Evolutionary conservation across 352 stramenopile genomes (phyloP).

Genomic region (Phytophthora podocarpi): DNA sequence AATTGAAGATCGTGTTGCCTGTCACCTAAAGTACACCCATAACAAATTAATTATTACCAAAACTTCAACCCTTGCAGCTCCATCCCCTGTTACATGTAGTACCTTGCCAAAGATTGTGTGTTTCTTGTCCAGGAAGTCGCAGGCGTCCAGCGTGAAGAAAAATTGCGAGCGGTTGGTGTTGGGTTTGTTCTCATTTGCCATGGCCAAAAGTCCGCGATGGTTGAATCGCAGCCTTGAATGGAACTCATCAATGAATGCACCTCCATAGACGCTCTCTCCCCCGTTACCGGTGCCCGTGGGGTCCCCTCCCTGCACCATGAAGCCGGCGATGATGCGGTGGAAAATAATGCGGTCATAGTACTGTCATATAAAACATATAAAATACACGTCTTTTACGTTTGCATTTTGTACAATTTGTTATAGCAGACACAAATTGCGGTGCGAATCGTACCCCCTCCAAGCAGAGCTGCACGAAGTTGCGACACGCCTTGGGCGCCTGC

Average conservation of each 20-base stretch:
- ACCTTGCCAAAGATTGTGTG: constrained; percentile 94
- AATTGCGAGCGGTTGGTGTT: constrained; percentile 95
- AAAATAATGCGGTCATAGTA: constrained; percentile 98
- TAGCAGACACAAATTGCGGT: background rate
- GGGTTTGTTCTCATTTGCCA: constrained; percentile 90
- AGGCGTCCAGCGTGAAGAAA: constrained; percentile 97
- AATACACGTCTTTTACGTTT: too few relatives aligned
- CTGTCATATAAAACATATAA: constrained; percentile 38
- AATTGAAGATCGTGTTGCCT: constrained; percentile 98
- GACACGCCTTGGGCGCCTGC: constrained; percentile 94
- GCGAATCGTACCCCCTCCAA: constrained; percentile 72
- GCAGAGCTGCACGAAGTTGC: constrained; percentile 94
- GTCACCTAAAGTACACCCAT: constrained; percentile 79
- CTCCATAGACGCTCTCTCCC: constrained; percentile 79
- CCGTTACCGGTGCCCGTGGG: constrained; percentile 86
- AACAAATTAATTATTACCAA: constrained; percentile 46
- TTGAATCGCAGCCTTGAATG: constrained; percentile 96
- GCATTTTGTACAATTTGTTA: background rate
- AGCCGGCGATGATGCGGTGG: constrained; percentile 94
- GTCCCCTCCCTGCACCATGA: constrained; percentile 96
- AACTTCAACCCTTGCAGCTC: too few relatives aligned
- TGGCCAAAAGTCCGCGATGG: constrained; percentile 95
- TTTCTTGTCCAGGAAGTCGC: constrained; percentile 94
- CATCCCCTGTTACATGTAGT: too few relatives aligned
- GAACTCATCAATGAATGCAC: constrained; percentile 92